Percentiles rank a stretch among this genome's conserved stretches.
phyloP scores from a whole-genome alignment of 768 basidiomycete species.

The Hygrophoropsis aurantiaca region DNA sequence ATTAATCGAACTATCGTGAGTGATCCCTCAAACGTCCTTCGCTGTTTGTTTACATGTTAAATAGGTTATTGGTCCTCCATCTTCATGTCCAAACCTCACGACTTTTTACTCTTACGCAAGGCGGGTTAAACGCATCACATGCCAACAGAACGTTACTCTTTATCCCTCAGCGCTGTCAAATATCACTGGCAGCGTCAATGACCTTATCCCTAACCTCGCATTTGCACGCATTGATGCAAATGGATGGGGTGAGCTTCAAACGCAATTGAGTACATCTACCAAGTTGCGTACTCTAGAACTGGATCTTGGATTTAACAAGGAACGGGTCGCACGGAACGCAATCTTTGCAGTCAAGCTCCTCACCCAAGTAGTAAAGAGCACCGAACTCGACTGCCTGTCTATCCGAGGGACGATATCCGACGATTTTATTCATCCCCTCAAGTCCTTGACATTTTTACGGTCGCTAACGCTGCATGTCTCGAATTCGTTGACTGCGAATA shows the following conservation, averaged over 20 bases:
- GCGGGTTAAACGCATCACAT: conserved; percentile 23
- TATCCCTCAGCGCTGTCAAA: conserved; percentile 1
- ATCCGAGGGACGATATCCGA: conserved; percentile 38
- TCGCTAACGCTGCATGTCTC: conserved; percentile 41
- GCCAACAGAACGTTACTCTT: conserved; percentile 14
- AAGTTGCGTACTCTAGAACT: conserved; percentile 36
- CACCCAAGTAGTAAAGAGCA: conserved; percentile 21
- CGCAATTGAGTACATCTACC: conserved; percentile 31
- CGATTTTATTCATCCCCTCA: conserved; percentile 29
- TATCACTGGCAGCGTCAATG: conserved; percentile 3
- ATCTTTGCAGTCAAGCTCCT: conserved; percentile 18
- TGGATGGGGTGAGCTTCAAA: conserved; percentile 10
- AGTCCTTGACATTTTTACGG: conserved; percentile 31
- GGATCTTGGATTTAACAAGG: conserved; percentile 22
- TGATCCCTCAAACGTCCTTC: no score
- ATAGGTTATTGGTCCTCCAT: no score
- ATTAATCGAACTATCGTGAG: neutral
- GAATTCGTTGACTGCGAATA: conserved; percentile 33
- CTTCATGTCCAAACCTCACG: neutral
- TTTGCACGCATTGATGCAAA: conserved; percentile 18
- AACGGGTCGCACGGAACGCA: conserved; percentile 25
- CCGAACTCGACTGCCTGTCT: conserved; percentile 33
- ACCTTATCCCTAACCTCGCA: conserved; percentile 14
- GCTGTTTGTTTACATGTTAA: no score
- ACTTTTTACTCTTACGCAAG: conserved; percentile 19